These are phyloP conservation scores for Solanum hybrid DNA, from an alignment of 305 asterid species.

Conservation along the genomic window DNA sequence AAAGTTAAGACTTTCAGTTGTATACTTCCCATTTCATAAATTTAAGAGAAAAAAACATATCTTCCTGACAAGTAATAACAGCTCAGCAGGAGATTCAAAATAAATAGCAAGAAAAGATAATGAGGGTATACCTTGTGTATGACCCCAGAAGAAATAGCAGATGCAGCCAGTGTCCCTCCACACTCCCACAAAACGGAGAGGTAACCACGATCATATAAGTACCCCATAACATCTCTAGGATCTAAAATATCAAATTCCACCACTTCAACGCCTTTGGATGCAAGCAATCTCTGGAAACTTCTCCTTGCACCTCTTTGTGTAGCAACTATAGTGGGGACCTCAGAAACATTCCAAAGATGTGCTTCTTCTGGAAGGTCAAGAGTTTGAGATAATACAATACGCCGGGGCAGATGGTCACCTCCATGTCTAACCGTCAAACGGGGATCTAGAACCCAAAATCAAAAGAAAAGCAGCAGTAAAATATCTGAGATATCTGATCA, in stretches of 20 bases:
- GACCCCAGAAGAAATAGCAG: conserved; percentile 85
- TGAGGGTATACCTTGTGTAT: conserved; percentile 67
- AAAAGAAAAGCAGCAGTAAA: conserved; percentile 21
- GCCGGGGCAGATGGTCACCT: conserved; percentile 83
- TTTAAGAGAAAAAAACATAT: neutral
- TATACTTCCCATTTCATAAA: neutral
- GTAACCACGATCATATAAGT: conserved; percentile 85
- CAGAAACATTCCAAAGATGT: conserved; percentile 78
- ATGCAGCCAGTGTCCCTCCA: conserved; percentile 93
- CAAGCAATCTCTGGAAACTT: conserved; percentile 81
- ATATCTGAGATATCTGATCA: conserved; percentile 15
- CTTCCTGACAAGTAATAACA: neutral
- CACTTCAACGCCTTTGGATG: conserved; percentile 90
- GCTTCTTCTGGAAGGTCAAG: conserved; percentile 93
- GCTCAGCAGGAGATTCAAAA: neutral
- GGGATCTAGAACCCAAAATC: conserved; percentile 59
- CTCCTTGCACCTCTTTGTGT: conserved; percentile 94
- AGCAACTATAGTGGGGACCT: conserved; percentile 77
- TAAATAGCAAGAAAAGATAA: neutral
- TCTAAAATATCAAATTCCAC: conserved; percentile 84
- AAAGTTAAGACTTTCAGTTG: neutral
- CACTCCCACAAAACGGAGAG: conserved; percentile 97
- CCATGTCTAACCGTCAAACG: conserved; percentile 92
- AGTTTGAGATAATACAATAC: conserved; percentile 83
- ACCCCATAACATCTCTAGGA: conserved; percentile 79